A percentile compares a stretch with the other conserved stretches of the same genome.
phyloP scores from a whole-genome alignment of 2,329 filamentous ascomycete genomes.

The Escovopsis sp. region DNA sequence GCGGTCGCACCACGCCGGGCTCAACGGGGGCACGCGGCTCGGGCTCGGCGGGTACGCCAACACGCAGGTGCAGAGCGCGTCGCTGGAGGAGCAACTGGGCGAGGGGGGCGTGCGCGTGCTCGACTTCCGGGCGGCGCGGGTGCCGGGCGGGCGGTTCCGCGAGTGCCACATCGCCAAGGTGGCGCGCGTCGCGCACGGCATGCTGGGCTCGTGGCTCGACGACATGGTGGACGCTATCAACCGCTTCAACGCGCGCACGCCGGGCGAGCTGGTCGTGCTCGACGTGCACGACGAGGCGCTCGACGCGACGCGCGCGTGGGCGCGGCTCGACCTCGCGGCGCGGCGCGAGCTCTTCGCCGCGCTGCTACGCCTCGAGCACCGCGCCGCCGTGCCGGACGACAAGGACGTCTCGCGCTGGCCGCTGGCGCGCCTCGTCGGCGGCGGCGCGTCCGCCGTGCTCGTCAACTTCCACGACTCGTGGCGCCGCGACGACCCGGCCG shows the following conservation, averaged over 20 bases:
- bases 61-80: slow-evolving; percentile 12
- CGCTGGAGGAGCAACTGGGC: slow-evolving; percentile 13
- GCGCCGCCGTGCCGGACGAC: slow-evolving; percentile 8
- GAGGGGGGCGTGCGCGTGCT: slow-evolving; percentile 16
- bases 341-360: slow-evolving; percentile 8
- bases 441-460: slow-evolving; percentile 13
- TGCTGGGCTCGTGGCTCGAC: slow-evolving; percentile 11
- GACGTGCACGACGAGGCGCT: slow-evolving; percentile 12
- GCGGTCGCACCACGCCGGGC: slow-evolving; percentile 18
- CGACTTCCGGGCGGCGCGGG: slow-evolving; percentile 13
- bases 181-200: slow-evolving; percentile 10
- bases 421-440: slow-evolving; percentile 13
- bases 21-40: slow-evolving; percentile 8
- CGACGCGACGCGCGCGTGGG: background rate
- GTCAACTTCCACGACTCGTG: slow-evolving; percentile 14
- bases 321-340: slow-evolving; percentile 1
- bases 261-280: slow-evolving; percentile 20
- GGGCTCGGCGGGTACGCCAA: slow-evolving; percentile 7
- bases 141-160: slow-evolving; percentile 2
- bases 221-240: slow-evolving; percentile 17
- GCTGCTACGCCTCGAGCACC: slow-evolving; percentile 12
- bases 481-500: slow-evolving; percentile 4
- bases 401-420: slow-evolving; percentile 14
- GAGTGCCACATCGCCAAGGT: slow-evolving; percentile 11
- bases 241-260: slow-evolving; percentile 13